Evolutionary conservation across 306 rosid species (phyloP).

Genomic region (Bauhinia variegata): DNA sequence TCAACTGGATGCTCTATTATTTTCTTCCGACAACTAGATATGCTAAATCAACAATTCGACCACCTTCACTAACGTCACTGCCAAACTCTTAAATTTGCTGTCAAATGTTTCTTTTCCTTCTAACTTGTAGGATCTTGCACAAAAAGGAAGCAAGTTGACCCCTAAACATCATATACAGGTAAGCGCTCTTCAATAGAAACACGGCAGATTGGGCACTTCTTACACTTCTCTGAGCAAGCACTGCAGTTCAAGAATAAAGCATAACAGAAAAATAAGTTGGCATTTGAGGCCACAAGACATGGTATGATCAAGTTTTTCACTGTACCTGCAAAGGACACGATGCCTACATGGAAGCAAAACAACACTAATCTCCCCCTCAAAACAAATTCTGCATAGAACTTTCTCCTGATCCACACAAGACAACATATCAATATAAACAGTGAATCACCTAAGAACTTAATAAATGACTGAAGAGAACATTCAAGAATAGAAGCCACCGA

Average conservation of each 20-base stretch:
- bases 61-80: conserved; percentile 9
- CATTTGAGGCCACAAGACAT: conserved; percentile 1
- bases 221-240: conserved; percentile 80
- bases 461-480: conserved; percentile 1
- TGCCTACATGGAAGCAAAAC: conserved; percentile 95
- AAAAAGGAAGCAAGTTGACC: conserved; percentile 38
- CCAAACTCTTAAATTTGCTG: conserved; percentile 42
- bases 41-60: conserved; percentile 34
- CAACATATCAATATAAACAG: conserved; percentile 24
- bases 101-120: conserved; percentile 31
- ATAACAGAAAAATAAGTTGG: conserved; percentile 9
- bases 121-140: conserved; percentile 39
- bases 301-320: conserved; percentile 7
- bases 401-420: conserved; percentile 69
- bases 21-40: conserved; percentile 33
- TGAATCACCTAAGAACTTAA: conserved; percentile 5
- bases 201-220: conserved; percentile 91
- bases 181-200: conserved; percentile 66
- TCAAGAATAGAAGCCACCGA: neutral
- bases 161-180: conserved; percentile 89
- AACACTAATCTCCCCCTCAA: conserved; percentile 83
- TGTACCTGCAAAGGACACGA: conserved; percentile 89
- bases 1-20: conserved; percentile 32
- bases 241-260: conserved; percentile 56
- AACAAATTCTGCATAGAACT: conserved; percentile 91